Percentiles rank a stretch among this genome's conserved stretches.
These are phyloP conservation scores for Meyerozyma elateridarum DNA, from an alignment of 1,139 yeast species.

Conservation along the genomic window DNA sequence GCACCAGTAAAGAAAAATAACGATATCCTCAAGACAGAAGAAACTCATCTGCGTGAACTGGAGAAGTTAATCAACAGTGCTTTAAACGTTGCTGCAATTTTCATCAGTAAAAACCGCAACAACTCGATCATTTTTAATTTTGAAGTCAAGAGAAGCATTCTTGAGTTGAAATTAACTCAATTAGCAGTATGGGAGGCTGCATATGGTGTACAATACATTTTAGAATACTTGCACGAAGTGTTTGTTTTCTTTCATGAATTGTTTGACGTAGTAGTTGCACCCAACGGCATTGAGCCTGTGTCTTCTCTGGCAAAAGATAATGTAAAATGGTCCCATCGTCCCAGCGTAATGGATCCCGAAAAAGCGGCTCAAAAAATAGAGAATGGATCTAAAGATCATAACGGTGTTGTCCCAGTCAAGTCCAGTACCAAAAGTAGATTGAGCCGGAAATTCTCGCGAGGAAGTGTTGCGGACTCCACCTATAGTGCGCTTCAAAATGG, in stretches of 20 bases:
- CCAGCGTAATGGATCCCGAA: slow-evolving; percentile 40
- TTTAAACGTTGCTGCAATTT: slow-evolving; percentile 40
- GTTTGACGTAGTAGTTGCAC: slow-evolving; percentile 33
- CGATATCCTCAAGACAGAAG: slow-evolving; percentile 5
- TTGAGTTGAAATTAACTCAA: slow-evolving; percentile 75
- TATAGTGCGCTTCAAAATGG: too few relatives aligned
- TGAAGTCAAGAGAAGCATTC: slow-evolving; percentile 48
- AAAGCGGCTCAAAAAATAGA: too few relatives aligned
- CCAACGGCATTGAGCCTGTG: slow-evolving; percentile 3
- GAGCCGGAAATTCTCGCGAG: too few relatives aligned
- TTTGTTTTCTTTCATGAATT: slow-evolving; percentile 57
- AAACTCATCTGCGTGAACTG: slow-evolving; percentile 18
- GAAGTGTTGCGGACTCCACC: too few relatives aligned
- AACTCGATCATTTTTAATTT: slow-evolving; percentile 9
- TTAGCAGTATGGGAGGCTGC: slow-evolving; percentile 64
- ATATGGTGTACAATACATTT: slow-evolving; percentile 55
- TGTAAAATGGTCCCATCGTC: slow-evolving; percentile 42
- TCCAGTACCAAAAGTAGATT: too few relatives aligned
- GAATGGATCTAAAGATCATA: too few relatives aligned
- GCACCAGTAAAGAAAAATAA: slow-evolving; percentile 9
- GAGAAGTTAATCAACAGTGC: slow-evolving; percentile 41
- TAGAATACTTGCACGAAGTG: slow-evolving; percentile 63
- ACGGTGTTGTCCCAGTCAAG: too few relatives aligned
- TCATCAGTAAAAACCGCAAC: slow-evolving; percentile 27
- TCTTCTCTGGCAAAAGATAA: slow-evolving; percentile 15